Base-by-base conservation (phyloP, 2,329 filamentous ascomycete genomes). In the Cladosporium colombiae region DNA sequence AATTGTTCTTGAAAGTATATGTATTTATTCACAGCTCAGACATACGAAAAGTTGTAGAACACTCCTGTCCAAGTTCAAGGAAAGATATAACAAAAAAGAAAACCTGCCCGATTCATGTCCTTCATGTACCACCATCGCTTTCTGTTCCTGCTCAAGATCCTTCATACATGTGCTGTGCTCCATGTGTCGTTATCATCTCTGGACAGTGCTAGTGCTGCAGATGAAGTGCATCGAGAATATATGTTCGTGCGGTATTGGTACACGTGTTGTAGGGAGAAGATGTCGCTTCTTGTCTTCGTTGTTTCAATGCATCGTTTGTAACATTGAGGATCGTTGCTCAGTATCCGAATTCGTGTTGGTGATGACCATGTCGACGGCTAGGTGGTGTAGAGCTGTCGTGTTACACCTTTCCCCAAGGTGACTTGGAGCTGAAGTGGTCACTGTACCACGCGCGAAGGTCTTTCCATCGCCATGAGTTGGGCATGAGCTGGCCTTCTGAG, bases 391-490 rank as follows among this genome's bases (percentile, higher is more conserved):
- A 21, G 40, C 7, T 21, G 27, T 18, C 37, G 56, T 16, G 2
- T 59, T 33, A 52, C 49, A 69, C 50, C 33, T 69, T 63, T 1
- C 67, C 52, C 68, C 68, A 70, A 35, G 66, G 44, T 49, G 67
- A 62, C 44, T 60, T 65, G 62, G 55, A 56, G 37, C 66, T 63
- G 60, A 70, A 70, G 33, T 70, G 68, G 61, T 68, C 58, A 31
- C 55, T 49, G 33, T 68, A 69, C 68, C 68, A 70, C 5, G 68
- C 67, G n/a, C 68, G 64, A 53, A 70, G 57, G 37, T 70, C 68
- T 53, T 67, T 67, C 68, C 67, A 69, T 25, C 57, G 40, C 33
- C 65, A 56, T 7, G 67, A 69, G 59, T 18, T 64, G 33, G 68
- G 67, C 29, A 69, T 62, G 23, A 69, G 62, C 35, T 65, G 49